phyloP scores from a whole-genome alignment of 2,329 filamentous ascomycete genomes.

The Colletotrichum salicis region DNA sequence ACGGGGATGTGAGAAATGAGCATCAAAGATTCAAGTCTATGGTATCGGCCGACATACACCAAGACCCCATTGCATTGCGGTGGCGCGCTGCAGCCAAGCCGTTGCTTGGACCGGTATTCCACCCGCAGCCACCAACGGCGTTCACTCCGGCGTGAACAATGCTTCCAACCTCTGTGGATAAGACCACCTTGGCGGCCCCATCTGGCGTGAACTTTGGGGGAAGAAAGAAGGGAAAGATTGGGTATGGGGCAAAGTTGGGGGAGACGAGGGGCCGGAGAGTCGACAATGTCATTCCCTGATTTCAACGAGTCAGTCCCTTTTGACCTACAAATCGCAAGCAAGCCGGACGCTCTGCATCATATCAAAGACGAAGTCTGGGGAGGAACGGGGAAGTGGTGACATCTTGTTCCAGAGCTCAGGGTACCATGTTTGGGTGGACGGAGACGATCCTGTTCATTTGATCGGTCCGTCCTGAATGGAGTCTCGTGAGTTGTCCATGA shows the following conservation, averaged over 20 bases:
- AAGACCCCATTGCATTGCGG: background rate
- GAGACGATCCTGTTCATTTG: background rate
- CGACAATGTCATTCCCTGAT: no score
- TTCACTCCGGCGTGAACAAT: background rate
- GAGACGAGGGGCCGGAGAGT: background rate
- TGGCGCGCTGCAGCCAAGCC: background rate
- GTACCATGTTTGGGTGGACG: background rate
- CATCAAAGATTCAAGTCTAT: background rate
- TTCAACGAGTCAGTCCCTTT: no score
- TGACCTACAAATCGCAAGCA: background rate
- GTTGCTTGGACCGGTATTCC: background rate
- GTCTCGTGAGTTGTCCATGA: background rate
- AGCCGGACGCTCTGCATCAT: background rate
- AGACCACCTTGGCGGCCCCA: no score
- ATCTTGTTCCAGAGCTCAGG: background rate
- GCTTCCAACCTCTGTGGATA: background rate
- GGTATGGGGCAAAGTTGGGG: background rate
- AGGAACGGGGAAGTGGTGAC: background rate
- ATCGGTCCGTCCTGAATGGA: background rate
- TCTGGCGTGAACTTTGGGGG: background rate
- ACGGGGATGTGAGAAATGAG: conserved; percentile 2
- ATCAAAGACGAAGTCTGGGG: background rate
- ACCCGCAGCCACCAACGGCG: background rate
- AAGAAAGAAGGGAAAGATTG: background rate
- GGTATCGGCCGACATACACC: background rate